Evolutionary conservation across 352 stramenopile species (phyloP), one percentile per base, ranked within the genome.

Genomic region (Phytophthora idaei): DNA sequence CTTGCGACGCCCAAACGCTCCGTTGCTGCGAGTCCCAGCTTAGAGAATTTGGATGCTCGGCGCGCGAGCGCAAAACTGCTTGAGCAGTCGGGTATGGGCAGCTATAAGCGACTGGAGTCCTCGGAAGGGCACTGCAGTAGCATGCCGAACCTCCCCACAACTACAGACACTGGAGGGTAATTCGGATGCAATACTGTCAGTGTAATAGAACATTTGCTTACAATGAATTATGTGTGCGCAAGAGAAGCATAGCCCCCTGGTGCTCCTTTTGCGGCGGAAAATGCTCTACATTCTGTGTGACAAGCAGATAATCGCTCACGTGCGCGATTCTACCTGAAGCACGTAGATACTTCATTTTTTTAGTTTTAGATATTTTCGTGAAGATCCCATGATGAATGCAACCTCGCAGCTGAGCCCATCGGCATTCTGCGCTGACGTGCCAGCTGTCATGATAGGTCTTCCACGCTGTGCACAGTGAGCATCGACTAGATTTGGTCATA

Each of bases 11-110:
- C 52, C 10, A 60, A 66, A 25, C 61, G 48, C 27, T 66, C 54
- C n/a, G 47, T 69, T 32, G 36, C 51, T n/a, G 48, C 42, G 36
- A 69, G 54, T n/a, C 50, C 61, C 1, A 70, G 60, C 12, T 15
- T 66, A n/a, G 60, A 65, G 46, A 61, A 17, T 41, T 46, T 61
- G 25, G 55, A 69, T 29, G 60, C 42, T 27, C 57, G 49, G 31
- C 66, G 66, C 9, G 25, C 55, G 31, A 74, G 60, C 21, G 47
- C 49, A 10, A 66, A 70, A 49, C 60, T 69, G 27, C 54, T 70
- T 11, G 53, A 74, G 9, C 60, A 74, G 44, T 74, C 66, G 8
- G 60, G 66, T 9, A 66, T 74, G 61, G 31, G 49, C 46, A 70
- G 54, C 48, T 73, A 73, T 54, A 69, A n/a, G 2, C 50, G 60